Percentiles rank a stretch among this genome's conserved stretches.
Conservation (phyloP, 2,329 filamentous ascomycete genomes). For the Coniochaeta prunicola region DNA sequence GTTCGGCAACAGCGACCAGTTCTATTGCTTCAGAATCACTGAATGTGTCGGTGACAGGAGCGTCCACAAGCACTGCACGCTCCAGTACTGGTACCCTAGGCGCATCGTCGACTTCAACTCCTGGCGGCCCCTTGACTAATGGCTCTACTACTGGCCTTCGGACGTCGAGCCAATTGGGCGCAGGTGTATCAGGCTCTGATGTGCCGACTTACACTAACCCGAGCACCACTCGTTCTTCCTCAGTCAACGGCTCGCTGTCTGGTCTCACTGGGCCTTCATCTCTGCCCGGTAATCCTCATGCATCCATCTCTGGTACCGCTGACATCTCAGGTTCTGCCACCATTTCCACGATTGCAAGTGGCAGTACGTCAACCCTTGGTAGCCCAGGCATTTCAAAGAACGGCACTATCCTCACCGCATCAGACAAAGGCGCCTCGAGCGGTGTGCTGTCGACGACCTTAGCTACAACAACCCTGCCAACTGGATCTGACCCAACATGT, state of each 20-base stretch:
- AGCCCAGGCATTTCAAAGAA: not conserved
- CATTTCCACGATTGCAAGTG: not conserved
- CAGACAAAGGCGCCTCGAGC: not conserved
- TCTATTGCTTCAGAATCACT: not conserved
- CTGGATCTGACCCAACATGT: slow-evolving; percentile 6
- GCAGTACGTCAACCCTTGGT: no score
- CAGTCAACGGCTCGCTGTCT: not conserved
- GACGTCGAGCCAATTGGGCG: not conserved
- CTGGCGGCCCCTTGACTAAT: not conserved
- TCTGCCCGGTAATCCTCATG: not conserved
- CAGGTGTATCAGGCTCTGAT: not conserved
- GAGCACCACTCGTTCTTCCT: not conserved
- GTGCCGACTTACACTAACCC: not conserved
- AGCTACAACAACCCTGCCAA: not conserved
- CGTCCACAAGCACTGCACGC: not conserved
- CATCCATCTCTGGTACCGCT: not conserved
- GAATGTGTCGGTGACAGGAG: not conserved
- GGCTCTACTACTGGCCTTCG: not conserved
- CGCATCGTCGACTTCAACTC: not conserved
- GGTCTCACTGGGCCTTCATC: not conserved
- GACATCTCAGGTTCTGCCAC: not conserved
- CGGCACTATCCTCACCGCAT: not conserved
- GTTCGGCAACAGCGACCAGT: not conserved
- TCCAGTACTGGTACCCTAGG: not conserved
- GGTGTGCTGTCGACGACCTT: not conserved